Evolutionary conservation across 163 green algal genomes (phyloP).

Genomic region (Scenedesmus sp.): DNA sequence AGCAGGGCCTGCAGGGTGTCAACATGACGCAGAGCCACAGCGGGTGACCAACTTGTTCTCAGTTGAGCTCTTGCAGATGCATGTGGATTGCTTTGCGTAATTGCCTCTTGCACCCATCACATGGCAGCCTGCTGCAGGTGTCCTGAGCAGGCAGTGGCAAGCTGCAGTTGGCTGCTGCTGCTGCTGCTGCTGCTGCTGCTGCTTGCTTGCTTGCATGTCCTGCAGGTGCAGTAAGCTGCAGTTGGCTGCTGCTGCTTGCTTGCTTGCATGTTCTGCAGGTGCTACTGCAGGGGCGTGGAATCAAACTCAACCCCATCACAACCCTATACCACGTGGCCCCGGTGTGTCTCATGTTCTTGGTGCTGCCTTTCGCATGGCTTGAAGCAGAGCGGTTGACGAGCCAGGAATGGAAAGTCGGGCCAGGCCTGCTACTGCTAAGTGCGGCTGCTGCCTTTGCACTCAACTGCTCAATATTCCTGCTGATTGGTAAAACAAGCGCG

Average conservation of each 20-base stretch:
- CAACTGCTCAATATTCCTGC: constrained; percentile 88
- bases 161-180: not conserved
- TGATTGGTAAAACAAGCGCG: constrained; percentile 92
- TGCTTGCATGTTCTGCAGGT: constrained; percentile 55
- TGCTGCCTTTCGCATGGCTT: constrained; percentile 77
- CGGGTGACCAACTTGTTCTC: too few species aligned
- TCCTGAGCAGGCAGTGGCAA: not conserved
- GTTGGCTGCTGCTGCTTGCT: constrained; percentile 63
- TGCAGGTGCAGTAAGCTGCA: too few species aligned
- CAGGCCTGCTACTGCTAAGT: constrained; percentile 82
- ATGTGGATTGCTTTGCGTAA: not conserved
- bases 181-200: constrained; percentile 82
- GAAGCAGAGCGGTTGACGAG: constrained; percentile 6
- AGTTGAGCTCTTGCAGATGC: constrained; percentile 72
- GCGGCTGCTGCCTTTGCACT: constrained; percentile 85
- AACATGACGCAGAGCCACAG: not conserved
- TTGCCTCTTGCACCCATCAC: not conserved
- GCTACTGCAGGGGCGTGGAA: constrained; percentile 85
- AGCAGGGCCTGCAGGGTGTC: not conserved
- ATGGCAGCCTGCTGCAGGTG: not conserved
- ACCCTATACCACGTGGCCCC: constrained; percentile 93
- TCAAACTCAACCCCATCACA: constrained; percentile 94
- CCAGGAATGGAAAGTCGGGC: constrained; percentile 34
- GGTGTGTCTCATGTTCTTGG: constrained; percentile 89
- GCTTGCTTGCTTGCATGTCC: too few species aligned